Percentiles rank a stretch among this genome's conserved stretches.
Conservation (phyloP, 1,284 basidiomycete genomes). For the Boletus sp. region DNA sequence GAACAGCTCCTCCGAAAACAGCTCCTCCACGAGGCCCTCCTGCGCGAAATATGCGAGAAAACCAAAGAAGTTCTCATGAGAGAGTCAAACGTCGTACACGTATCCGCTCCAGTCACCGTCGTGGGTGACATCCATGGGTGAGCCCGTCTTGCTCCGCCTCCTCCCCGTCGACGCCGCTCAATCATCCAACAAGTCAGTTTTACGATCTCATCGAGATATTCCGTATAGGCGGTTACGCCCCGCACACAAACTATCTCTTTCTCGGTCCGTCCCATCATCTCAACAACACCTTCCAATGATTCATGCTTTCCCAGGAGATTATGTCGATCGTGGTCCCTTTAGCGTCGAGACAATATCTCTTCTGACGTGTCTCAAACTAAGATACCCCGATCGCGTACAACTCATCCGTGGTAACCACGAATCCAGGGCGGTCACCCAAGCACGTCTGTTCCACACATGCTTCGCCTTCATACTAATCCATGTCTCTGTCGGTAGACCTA, state of each 20-base stretch:
- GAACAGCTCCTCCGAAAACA: conserved; percentile 87
- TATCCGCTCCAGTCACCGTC: conserved; percentile 96
- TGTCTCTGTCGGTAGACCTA: conserved; percentile 69
- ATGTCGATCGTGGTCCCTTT: conserved; percentile 96
- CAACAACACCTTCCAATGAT: background rate
- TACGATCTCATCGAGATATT: conserved; percentile 99
- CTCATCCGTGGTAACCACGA: conserved; percentile 98
- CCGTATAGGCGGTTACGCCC: conserved; percentile 94
- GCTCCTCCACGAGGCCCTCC: conserved; percentile 84
- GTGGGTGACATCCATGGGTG: conserved; percentile 99
- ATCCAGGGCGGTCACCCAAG: conserved; percentile 96
- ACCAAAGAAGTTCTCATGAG: conserved; percentile 98
- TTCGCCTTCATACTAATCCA: conserved; percentile 21
- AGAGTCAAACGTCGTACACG: conserved; percentile 98
- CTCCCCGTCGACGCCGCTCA: conserved; percentile 22
- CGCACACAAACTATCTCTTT: conserved; percentile 96
- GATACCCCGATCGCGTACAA: conserved; percentile 96
- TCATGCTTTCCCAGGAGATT: conserved; percentile 67
- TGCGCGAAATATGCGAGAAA: conserved; percentile 97
- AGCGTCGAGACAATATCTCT: conserved; percentile 98
- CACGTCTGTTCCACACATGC: conserved; percentile 35
- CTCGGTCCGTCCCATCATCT: conserved; percentile 59
- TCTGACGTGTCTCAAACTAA: conserved; percentile 92
- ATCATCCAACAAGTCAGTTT: conserved; percentile 75
- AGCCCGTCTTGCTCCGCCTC: conserved; percentile 35